Conservation (phyloP, 257 asterid genomes). For the Solanum peruvianum region DNA sequence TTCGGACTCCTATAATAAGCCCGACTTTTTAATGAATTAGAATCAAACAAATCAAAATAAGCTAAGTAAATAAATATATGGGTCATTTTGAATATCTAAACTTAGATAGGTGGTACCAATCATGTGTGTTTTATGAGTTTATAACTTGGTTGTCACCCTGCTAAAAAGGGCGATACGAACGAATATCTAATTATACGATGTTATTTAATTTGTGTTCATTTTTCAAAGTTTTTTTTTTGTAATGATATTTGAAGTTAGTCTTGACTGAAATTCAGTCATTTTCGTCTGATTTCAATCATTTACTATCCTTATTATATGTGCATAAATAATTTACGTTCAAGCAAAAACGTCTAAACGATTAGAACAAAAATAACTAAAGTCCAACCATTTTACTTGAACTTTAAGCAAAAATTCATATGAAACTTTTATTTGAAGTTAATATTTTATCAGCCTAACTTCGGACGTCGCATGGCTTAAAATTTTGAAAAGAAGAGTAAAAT, state of each 20-base stretch:
- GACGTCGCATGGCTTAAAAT: not conserved
- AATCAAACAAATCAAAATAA: not conserved
- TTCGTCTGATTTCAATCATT: not conserved
- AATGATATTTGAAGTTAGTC: not conserved
- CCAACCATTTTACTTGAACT: not conserved
- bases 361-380: not conserved
- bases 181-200: not conserved
- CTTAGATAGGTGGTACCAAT: not conserved
- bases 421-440: not conserved
- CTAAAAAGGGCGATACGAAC: not conserved
- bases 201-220: not conserved
- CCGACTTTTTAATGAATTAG: not conserved
- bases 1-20: not conserved
- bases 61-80: not conserved
- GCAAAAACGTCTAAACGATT: not conserved
- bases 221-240: not conserved
- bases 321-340: not conserved
- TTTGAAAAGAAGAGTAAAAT: not conserved
- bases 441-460: not conserved
- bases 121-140: not conserved
- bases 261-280: not conserved
- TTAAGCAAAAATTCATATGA: not conserved
- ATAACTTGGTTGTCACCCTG: not conserved
- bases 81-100: not conserved
- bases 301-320: not conserved